Evolutionary conservation across 352 stramenopile species (phyloP).

Genomic region (Globisporangium mamillatum): DNA sequence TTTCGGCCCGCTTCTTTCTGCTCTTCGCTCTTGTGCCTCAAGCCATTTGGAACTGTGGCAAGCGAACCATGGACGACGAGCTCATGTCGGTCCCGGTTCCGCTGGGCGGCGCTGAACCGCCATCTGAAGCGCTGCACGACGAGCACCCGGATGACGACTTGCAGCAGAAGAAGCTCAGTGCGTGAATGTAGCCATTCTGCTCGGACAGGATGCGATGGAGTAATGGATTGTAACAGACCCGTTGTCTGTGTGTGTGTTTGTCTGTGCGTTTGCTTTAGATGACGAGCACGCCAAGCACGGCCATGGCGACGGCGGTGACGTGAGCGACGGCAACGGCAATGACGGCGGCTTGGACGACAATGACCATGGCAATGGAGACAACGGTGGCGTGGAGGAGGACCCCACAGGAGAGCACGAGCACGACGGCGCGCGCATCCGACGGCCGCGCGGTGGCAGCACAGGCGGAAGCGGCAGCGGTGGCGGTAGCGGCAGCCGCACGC

Average conservation of each 20-base stretch:
- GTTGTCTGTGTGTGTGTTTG: neutral
- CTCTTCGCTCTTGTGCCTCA: neutral
- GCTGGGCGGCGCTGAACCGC: constrained; percentile 18
- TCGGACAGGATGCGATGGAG: neutral
- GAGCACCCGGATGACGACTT: constrained; percentile 6
- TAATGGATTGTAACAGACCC: neutral
- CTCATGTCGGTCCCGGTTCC: constrained; percentile 19
- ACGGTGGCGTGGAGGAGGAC: neutral
- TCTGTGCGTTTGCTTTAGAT: constrained; percentile 1
- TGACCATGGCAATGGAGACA: neutral
- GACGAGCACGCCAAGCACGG: constrained; percentile 6
- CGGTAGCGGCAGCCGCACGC: constrained; percentile 12
- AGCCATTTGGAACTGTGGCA: neutral
- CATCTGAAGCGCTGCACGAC: constrained; percentile 9
- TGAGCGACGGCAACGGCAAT: constrained; percentile 4
- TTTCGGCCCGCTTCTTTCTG: too few species aligned
- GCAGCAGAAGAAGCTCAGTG: constrained; percentile 12
- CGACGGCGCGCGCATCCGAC: neutral
- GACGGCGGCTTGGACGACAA: constrained; percentile 4
- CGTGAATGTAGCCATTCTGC: neutral
- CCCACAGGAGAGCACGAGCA: neutral
- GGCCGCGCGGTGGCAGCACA: neutral
- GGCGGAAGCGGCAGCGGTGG: neutral
- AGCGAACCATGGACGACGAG: constrained; percentile 21
- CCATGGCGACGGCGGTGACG: constrained; percentile 2